Percentiles rank a stretch among this genome's conserved stretches.
phyloP scores from a whole-genome alignment of 352 stramenopile genomes.

The Aphanomyces astaci region DNA sequence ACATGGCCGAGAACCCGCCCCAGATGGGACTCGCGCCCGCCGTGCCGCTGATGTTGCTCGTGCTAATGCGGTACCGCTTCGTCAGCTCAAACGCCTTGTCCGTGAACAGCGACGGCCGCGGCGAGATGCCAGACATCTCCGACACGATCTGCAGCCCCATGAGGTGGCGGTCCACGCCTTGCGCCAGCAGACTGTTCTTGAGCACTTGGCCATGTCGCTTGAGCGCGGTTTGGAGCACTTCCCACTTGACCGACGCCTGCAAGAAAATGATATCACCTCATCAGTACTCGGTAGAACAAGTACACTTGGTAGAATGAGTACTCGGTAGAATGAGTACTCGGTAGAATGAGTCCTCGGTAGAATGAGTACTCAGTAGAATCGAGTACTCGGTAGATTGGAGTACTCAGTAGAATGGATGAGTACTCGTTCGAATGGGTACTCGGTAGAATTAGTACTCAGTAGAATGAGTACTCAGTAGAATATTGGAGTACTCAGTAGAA shows the following conservation, averaged over 20 bases:
- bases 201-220: constrained; percentile 88
- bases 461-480: not conserved
- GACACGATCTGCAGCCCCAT: constrained; percentile 94
- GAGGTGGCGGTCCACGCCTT: constrained; percentile 93
- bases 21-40: constrained; percentile 92
- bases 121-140: constrained; percentile 83
- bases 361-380: not conserved
- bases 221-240: constrained; percentile 85
- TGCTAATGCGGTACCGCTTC: constrained; percentile 94
- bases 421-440: too few species aligned
- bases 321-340: too few species aligned
- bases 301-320: too few species aligned
- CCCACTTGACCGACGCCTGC: constrained; percentile 63
- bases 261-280: too few species aligned
- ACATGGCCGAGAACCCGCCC: constrained; percentile 94
- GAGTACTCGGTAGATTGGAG: too few species aligned
- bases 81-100: constrained; percentile 89
- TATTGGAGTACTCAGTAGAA: too few species aligned
- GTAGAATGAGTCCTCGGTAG: too few species aligned
- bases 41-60: constrained; percentile 91
- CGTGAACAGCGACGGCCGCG: constrained; percentile 87
- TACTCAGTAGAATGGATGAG: too few species aligned
- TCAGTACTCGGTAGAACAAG: too few species aligned
- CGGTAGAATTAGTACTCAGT: too few species aligned
- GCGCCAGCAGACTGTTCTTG: constrained; percentile 65